These are phyloP conservation scores for Xylariaceae sp. DNA, from an alignment of 2,329 filamentous ascomycete genomes.

Conservation along the genomic window DNA sequence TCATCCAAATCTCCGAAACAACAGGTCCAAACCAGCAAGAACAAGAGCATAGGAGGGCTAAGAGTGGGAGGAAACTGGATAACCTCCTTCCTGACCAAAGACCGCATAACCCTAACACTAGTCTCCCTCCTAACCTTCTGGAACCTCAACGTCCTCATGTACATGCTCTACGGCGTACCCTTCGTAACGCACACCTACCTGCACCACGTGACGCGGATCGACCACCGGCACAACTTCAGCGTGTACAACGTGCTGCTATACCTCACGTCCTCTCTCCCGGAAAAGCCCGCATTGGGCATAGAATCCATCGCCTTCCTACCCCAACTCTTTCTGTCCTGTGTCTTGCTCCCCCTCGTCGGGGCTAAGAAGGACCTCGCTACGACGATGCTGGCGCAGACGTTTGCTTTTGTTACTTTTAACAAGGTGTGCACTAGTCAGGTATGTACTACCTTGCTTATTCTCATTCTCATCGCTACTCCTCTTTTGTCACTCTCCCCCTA, in stretches of 20 bases:
- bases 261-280: slow-evolving; percentile 62
- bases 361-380: slow-evolving; percentile 78
- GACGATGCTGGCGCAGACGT: slow-evolving; percentile 90
- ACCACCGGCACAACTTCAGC: slow-evolving; percentile 98
- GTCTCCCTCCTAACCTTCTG: slow-evolving; percentile 71
- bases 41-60: no score
- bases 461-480: not conserved
- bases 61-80: no score
- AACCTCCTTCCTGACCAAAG: slow-evolving; percentile 46
- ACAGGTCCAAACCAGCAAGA: no score
- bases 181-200: slow-evolving; percentile 90
- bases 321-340: slow-evolving; percentile 74
- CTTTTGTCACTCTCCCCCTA: not conserved
- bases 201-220: slow-evolving; percentile 87
- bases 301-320: slow-evolving; percentile 87
- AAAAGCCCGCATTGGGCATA: slow-evolving; percentile 36
- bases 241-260: slow-evolving; percentile 93
- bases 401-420: slow-evolving; percentile 96
- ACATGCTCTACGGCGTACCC: slow-evolving; percentile 67
- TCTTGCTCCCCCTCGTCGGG: slow-evolving; percentile 70
- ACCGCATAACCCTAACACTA: slow-evolving; percentile 55
- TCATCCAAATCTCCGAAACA: no score
- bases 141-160: slow-evolving; percentile 75
- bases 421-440: slow-evolving; percentile 99
- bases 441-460: slow-evolving; percentile 28